A percentile compares a stretch with the other conserved stretches of the same genome.
Evolutionary conservation across 1,284 basidiomycete species (phyloP).

Genomic region (Ceratobasidium sp.): DNA sequence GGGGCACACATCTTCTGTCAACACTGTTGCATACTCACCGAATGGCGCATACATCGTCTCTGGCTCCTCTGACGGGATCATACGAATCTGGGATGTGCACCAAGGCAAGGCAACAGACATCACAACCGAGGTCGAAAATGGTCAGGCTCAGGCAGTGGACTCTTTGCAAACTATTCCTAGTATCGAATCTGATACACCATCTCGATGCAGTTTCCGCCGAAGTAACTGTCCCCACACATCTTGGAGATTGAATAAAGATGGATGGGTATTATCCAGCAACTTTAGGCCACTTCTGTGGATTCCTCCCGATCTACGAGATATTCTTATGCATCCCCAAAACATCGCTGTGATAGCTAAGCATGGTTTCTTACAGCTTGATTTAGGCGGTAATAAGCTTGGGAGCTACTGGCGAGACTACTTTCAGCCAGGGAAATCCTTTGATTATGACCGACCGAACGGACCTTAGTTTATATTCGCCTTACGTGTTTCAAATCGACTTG

Average conservation of each 20-base stretch:
- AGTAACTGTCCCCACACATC: neutral
- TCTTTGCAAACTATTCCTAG: neutral
- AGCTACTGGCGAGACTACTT: too few species aligned
- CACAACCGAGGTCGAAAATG: neutral
- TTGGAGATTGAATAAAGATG: conserved; percentile 3
- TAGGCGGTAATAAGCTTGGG: neutral
- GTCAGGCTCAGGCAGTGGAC: neutral
- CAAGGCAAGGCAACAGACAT: neutral
- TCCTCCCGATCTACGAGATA: neutral
- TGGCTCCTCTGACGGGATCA: conserved; percentile 8
- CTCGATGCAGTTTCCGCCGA: neutral
- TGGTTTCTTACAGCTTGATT: neutral
- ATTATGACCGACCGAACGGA: too few species aligned
- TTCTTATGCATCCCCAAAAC: neutral
- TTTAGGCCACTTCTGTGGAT: neutral
- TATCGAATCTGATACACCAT: neutral
- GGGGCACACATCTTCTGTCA: conserved; percentile 19
- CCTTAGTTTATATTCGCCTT: too few species aligned
- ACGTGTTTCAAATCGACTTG: too few species aligned
- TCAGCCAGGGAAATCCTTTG: too few species aligned
- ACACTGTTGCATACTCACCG: too few species aligned
- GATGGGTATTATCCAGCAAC: neutral
- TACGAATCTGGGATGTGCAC: conserved; percentile 16
- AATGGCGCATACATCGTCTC: too few species aligned
- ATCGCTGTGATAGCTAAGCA: neutral